Base-by-base conservation (phyloP, 768 basidiomycete species). In the Lentinula detonsa region DNA sequence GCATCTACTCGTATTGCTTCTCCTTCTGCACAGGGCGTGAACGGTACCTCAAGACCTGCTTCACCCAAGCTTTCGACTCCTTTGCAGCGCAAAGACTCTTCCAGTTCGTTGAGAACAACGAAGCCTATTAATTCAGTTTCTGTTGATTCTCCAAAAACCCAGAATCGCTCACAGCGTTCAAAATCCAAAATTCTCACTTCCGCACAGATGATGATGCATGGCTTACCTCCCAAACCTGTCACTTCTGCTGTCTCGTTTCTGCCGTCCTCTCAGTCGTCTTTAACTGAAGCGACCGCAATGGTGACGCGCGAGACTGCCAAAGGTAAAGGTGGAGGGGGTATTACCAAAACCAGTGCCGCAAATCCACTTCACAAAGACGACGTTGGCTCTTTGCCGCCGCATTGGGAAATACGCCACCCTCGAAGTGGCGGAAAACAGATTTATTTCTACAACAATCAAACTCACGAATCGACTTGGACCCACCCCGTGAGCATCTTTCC, bases 361-460 rank as follows among this genome's bases (percentile, higher is more conserved):
- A 75, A 68, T 59, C 16, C 70, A 43, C 31, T 48, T 61, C 53
- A 60, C 50, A 59, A 16, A 75, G 71, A 54, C 42, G 68, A 49
- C 15, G 16, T 9, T 23, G 46, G 15, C 49, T 63, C 55, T 13
- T 70, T 81, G 4, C 78, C 80, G 18, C 69, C 75, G 39, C 75
- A 74, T 53, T 81, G 80, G 79, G 80, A 81, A 67, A 61, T 75
- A 61, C 76, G 76, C 63, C 65, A 73, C 57, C 72, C 78, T 51
- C 37, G 59, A 11, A 69, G 76, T 62, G 73, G 65, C 40, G 75
- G 72, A 21, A 68, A 65, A 10, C 75, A 75, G 15, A 64, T 71
- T 13, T 80, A 81, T 61, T 81, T 75, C 63, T 81, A 77, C 56
- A 81, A 81, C 63, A 62, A 69, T 56, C 72, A 72, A 61, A 80